Conservation (phyloP, 2,329 filamentous ascomycete genomes). For the Sarocladium brachiariae region DNA sequence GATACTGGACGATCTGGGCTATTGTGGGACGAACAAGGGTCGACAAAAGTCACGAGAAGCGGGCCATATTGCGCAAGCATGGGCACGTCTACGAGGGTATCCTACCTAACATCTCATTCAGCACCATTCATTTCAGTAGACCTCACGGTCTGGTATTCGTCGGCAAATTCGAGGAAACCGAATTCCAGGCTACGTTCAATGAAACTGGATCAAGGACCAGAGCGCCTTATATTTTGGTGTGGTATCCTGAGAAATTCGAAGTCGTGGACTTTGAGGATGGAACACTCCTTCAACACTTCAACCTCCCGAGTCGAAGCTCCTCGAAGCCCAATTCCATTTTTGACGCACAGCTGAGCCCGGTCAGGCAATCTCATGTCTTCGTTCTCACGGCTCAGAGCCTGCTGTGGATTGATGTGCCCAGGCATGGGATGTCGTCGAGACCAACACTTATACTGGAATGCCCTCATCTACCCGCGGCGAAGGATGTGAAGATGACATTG, state of each 20-base stretch:
- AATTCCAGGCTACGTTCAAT: conserved; percentile 16
- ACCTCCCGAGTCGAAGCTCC: conserved; percentile 13
- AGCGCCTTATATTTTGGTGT: conserved; percentile 25
- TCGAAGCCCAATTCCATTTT: conserved; percentile 39
- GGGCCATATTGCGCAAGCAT: conserved; percentile 26
- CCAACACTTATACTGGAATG: conserved; percentile 22
- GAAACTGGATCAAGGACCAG: conserved; percentile 10
- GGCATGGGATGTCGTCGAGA: conserved; percentile 12
- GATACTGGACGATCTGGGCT: conserved; percentile 64
- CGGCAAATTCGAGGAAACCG: conserved; percentile 20
- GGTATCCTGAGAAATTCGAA: conserved; percentile 29
- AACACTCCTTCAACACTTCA: conserved; percentile 20
- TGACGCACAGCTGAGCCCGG: conserved; percentile 44
- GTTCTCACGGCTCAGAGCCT: conserved; percentile 50
- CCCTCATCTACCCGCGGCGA: conserved; percentile 21
- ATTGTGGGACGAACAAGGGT: conserved; percentile 33
- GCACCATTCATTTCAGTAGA: conserved; percentile 22
- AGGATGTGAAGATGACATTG: conserved; percentile 23
- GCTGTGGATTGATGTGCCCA: conserved; percentile 37
- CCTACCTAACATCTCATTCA: conserved; percentile 24
- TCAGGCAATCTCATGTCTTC: conserved; percentile 42
- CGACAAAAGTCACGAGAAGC: conserved; percentile 24
- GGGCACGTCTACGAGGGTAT: conserved; percentile 39
- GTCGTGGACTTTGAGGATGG: conserved; percentile 30
- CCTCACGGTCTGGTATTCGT: conserved; percentile 39